Conservation (phyloP, 306 rosid species). For the Vigna unguiculata region DNA sequence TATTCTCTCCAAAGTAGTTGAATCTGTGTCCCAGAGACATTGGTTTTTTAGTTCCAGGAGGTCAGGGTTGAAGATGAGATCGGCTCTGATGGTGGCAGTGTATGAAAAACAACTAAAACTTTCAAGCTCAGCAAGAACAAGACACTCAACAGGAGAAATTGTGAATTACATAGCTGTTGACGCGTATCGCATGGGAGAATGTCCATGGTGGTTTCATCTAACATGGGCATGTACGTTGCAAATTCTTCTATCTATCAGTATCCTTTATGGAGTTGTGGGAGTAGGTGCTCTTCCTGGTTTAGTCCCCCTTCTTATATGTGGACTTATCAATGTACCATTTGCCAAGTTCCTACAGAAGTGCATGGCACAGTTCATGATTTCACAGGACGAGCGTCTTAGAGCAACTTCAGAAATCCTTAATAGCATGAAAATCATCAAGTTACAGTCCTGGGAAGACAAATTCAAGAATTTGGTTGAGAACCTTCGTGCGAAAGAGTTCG, state of each 20-base stretch:
- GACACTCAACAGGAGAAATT: conserved; percentile 78
- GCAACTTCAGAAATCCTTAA: conserved; percentile 83
- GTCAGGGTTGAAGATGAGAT: conserved; percentile 55
- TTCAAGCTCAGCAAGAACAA: conserved; percentile 64
- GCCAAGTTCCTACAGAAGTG: conserved; percentile 67
- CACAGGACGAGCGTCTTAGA: conserved; percentile 79
- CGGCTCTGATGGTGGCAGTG: conserved; percentile 81
- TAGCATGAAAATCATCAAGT: conserved; percentile 78
- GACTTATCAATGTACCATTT: conserved; percentile 66
- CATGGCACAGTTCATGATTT: conserved; percentile 66
- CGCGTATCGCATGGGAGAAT: conserved; percentile 88
- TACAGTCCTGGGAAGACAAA: conserved; percentile 87
- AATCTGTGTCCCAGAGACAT: conserved; percentile 6
- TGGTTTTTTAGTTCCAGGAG: background rate
- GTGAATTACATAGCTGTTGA: conserved; percentile 83
- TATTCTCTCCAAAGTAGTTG: background rate
- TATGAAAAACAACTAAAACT: conserved; percentile 75
- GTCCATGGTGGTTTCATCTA: conserved; percentile 82
- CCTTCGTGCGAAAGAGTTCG: conserved; percentile 62
- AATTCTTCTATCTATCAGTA: conserved; percentile 51
- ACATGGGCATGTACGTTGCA: conserved; percentile 58
- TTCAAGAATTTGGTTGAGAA: conserved; percentile 60
- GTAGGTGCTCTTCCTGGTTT: conserved; percentile 77
- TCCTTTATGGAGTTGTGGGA: conserved; percentile 67
- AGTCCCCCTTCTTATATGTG: conserved; percentile 66